Conservation (phyloP, 345 rosid genomes). For the Rhodamnia argentea region DNA sequence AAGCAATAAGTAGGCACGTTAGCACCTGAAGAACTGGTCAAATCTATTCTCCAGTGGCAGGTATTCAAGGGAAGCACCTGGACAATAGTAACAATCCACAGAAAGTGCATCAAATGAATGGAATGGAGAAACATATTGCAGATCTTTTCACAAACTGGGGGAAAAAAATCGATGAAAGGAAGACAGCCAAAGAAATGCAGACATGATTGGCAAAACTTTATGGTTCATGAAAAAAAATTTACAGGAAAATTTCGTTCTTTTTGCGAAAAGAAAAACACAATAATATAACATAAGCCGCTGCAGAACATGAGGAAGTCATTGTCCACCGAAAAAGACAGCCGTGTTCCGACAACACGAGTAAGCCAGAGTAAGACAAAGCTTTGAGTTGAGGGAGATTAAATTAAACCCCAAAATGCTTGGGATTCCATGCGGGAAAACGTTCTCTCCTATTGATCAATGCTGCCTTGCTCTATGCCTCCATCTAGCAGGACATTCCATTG, state of each 20-base stretch:
- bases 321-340: background rate
- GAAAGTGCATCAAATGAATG: background rate
- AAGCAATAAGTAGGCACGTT: background rate
- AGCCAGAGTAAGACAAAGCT: background rate
- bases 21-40: background rate
- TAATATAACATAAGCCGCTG: background rate
- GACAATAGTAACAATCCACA: background rate
- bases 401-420: conserved; percentile 6
- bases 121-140: background rate
- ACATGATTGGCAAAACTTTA: background rate
- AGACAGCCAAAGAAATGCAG: background rate
- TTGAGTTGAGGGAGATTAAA: background rate
- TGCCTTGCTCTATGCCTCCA: conserved; percentile 15
- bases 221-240: background rate
- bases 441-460: conserved; percentile 16
- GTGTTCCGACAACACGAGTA: background rate
- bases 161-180: background rate
- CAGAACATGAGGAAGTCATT: background rate
- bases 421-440: conserved; percentile 4
- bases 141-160: background rate
- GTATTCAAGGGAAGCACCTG: background rate
- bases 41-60: background rate
- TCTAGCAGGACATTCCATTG: conserved; percentile 1
- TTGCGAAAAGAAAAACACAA: background rate
- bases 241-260: background rate